A percentile compares a stretch with the other conserved stretches of the same genome.
Evolutionary conservation across 169 alveolate species (phyloP).

Genomic region (Pseudocohnilembus persalinus): DNA sequence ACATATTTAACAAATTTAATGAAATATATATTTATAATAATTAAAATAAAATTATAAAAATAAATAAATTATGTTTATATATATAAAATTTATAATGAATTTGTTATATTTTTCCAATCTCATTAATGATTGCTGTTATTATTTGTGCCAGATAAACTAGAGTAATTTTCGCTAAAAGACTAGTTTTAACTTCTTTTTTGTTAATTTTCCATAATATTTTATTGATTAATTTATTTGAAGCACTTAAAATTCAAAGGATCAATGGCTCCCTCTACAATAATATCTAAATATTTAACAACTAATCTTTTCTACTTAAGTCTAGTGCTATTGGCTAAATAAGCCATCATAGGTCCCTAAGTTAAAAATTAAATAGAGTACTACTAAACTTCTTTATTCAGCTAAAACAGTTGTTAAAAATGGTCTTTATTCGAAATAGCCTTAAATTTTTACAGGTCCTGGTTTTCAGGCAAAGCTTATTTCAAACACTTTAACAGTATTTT

Average conservation of each 20-base stretch:
- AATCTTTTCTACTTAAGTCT: background rate
- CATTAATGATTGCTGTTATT: too few relatives aligned
- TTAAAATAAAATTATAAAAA: too few relatives aligned
- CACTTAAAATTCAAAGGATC: background rate
- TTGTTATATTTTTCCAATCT: too few relatives aligned
- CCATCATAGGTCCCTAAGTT: background rate
- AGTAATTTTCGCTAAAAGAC: too few relatives aligned
- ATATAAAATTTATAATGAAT: too few relatives aligned
- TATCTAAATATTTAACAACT: background rate
- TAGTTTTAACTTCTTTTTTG: too few relatives aligned
- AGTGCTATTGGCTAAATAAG: background rate
- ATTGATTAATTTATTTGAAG: background rate
- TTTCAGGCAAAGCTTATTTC: background rate
- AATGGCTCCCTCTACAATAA: background rate
- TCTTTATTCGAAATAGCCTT: background rate
- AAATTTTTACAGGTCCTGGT: too few relatives aligned
- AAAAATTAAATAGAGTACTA: background rate
- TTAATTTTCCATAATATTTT: too few relatives aligned
- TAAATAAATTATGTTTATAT: too few relatives aligned
- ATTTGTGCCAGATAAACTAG: too few relatives aligned
- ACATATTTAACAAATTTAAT: too few relatives aligned
- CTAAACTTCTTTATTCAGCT: background rate
- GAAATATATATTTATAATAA: too few relatives aligned
- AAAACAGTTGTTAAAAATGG: background rate
- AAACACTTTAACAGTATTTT: background rate